These are phyloP conservation scores for Pythium dissotocum DNA, from an alignment of 352 stramenopile genomes.

Conservation along the genomic window DNA sequence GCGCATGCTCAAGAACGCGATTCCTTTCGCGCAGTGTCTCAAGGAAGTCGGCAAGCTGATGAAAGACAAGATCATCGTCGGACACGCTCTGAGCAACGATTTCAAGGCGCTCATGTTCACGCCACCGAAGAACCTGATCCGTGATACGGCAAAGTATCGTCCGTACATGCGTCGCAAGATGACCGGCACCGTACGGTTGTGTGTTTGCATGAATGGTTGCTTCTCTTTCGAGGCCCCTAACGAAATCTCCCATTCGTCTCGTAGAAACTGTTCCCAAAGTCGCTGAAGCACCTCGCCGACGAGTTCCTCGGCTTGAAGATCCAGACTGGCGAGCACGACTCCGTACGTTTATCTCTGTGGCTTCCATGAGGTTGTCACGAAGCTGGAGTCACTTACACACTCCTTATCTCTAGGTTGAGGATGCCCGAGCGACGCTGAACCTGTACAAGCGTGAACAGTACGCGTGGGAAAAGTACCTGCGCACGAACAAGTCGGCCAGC, in stretches of 20 bases:
- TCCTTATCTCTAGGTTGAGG: conserved; percentile 51
- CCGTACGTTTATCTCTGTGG: conserved; percentile 34
- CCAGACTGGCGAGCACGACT: conserved; percentile 86
- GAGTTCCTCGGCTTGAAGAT: conserved; percentile 71
- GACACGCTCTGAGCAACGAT: conserved; percentile 85
- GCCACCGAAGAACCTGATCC: conserved; percentile 74
- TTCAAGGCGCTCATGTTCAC: conserved; percentile 88
- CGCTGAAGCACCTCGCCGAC: conserved; percentile 71
- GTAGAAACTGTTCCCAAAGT: conserved; percentile 86
- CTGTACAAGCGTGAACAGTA: conserved; percentile 87
- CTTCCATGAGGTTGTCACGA: background rate
- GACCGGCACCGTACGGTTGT: conserved; percentile 63
- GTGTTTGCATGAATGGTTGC: background rate
- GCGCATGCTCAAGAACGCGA: conserved; percentile 65
- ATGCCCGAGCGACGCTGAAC: conserved; percentile 70
- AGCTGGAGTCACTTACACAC: background rate
- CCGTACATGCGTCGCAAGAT: conserved; percentile 87
- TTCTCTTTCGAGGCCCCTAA: background rate
- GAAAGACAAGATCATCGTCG: conserved; percentile 81
- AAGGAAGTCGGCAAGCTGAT: conserved; percentile 83
- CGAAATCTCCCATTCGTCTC: background rate
- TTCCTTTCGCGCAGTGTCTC: conserved; percentile 76
- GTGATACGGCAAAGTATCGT: conserved; percentile 82
- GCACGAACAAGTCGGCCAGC: conserved; percentile 53
- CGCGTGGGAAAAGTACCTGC: conserved; percentile 84